Evolutionary conservation across 306 rosid species (phyloP), one percentile per base, ranked within the genome.

Genomic region (Comarum palustre): DNA sequence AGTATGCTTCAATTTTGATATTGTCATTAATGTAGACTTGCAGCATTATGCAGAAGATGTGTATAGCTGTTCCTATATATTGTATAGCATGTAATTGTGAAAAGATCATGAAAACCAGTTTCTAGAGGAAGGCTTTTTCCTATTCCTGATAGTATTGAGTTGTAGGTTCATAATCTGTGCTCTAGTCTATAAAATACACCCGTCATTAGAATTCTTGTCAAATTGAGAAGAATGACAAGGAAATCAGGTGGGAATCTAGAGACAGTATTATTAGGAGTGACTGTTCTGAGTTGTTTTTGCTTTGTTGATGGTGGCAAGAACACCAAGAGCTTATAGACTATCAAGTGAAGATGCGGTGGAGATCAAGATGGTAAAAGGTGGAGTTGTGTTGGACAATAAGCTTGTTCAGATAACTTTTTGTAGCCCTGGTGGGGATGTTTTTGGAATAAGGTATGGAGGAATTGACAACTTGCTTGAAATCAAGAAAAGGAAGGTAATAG

Each of bases 381-480:
- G 41, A 14, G 85, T 86, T 42, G 86, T 82, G 70, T 68, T 90
- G 80, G 73, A 58, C 16, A 90, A 93, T 51, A 91, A 96, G 38
- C 39, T 93, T 10, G 79, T 87, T 6, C 82, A 79, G 51, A 50
- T 90, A 13, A 83, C 54, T 6, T 73, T 90, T 25, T 75, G 96
- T 32, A 80, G 19, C 1, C 98, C 97, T 0, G 79, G 60, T 14
- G 98, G 98, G 19, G 71, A 87, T 54, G 69, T 90, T 4, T 5
- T 73, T 38, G 90, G 84, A 69, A 76, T 89, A 77, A 81, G 84
- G 15, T 86, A 82, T 39, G 64, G 68, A 12, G 90, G 92, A 58
- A 77, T 77, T 34, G 48, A 77, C 2, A 87, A 87, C 80, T 19
- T 90, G 25, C 89, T 93, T 42, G 89, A 82, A 1, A 0, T 36